Percentiles rank a stretch among this genome's conserved stretches.
phyloP scores from a whole-genome alignment of 768 basidiomycete genomes.

The Xerocomus potaroensis region DNA sequence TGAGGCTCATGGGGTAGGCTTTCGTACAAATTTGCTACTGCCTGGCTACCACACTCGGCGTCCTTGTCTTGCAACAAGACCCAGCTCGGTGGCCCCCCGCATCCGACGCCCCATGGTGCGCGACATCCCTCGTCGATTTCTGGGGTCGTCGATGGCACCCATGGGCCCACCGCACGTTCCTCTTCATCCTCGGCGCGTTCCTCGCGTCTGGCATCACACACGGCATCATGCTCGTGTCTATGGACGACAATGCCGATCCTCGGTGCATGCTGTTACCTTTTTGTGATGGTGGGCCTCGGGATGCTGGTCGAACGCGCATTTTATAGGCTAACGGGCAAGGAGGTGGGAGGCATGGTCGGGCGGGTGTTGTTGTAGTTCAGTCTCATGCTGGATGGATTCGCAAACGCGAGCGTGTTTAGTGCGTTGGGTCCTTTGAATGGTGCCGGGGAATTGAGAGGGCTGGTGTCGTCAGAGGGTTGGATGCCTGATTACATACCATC shows the following conservation, averaged over 20 bases:
- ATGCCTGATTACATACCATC: too few species aligned
- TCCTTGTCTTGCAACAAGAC: conserved; percentile 28
- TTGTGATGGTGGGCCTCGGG: conserved; percentile 52
- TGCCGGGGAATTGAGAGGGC: too few species aligned
- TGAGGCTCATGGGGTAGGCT: conserved; percentile 23
- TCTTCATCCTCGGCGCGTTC: conserved; percentile 7
- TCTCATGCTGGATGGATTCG: too few species aligned
- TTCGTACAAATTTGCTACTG: conserved; percentile 37
- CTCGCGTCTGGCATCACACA: too few species aligned
- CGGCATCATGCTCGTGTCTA: too few species aligned
- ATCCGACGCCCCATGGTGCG: conserved; percentile 31
- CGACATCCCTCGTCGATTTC: conserved; percentile 36
- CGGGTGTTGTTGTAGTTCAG: background rate
- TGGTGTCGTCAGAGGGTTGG: too few species aligned
- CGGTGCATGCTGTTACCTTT: conserved; percentile 42
- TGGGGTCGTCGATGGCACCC: conserved; percentile 40
- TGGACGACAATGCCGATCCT: conserved; percentile 39
- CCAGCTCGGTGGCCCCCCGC: conserved; percentile 32
- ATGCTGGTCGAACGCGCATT: conserved; percentile 41
- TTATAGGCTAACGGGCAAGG: background rate
- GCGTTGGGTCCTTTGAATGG: too few species aligned
- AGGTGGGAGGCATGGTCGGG: background rate
- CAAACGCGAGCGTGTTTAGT: too few species aligned
- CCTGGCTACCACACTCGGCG: conserved; percentile 17
- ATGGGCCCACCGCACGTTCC: conserved; percentile 29